Conservation (phyloP, 306 rosid species). For the Acacia crassicarpa region DNA sequence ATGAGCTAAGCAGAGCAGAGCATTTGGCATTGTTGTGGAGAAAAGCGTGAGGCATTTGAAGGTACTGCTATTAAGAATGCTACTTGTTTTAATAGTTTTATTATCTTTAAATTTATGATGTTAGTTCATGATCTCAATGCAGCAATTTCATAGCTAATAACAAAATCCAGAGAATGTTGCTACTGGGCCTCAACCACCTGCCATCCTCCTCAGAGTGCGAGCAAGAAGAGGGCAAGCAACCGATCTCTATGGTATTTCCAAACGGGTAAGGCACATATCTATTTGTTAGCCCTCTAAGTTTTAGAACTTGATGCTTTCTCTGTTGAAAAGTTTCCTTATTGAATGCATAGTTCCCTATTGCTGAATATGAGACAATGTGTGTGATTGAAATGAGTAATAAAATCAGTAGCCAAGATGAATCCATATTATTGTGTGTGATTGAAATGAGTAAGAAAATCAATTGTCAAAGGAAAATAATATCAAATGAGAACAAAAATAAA, state of each 20-base stretch:
- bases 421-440: not conserved
- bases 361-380: not conserved
- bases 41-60: too few species aligned
- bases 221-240: slow-evolving; percentile 99
- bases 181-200: slow-evolving; percentile 57
- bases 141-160: slow-evolving; percentile 62
- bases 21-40: too few species aligned
- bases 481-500: not conserved
- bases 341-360: not conserved
- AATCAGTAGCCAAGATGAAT: not conserved
- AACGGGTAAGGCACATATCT: slow-evolving; percentile 58
- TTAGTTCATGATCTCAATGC: slow-evolving; percentile 23
- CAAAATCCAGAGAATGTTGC: slow-evolving; percentile 35
- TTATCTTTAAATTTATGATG: slow-evolving; percentile 16
- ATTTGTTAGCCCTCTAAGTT: not conserved
- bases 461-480: too few species aligned
- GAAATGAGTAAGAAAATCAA: too few species aligned
- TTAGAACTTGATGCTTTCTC: not conserved
- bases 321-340: not conserved
- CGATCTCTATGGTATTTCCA: slow-evolving; percentile 96
- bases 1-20: too few species aligned
- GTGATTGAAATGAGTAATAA: not conserved
- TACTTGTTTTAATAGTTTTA: not conserved
- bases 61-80: not conserved
- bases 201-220: slow-evolving; percentile 84